Evolutionary conservation across 2,329 filamentous ascomycete species (phyloP).

Genomic region (Paracorniculantispora psalliotae): DNA sequence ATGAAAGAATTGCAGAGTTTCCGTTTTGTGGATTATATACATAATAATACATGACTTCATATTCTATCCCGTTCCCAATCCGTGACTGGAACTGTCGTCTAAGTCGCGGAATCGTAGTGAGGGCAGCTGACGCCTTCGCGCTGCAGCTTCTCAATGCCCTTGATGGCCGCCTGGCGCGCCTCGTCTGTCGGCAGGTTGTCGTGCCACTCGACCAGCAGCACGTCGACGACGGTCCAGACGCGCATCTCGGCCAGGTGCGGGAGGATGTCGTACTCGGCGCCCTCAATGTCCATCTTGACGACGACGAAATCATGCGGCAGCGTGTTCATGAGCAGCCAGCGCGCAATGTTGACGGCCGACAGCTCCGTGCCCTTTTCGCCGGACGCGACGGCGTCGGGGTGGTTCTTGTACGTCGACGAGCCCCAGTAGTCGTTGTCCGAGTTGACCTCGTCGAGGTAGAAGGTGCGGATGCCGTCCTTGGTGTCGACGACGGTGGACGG

Average conservation of each 20-base stretch:
- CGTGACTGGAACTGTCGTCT: not conserved
- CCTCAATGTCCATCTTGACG: constrained; percentile 19
- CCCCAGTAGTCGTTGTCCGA: constrained; percentile 13
- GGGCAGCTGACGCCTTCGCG: not conserved
- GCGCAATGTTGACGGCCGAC: constrained; percentile 13
- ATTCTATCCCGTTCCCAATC: not conserved
- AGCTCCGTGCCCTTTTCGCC: constrained; percentile 14
- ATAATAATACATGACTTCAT: not conserved
- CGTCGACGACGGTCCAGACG: constrained; percentile 13
- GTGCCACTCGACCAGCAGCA: constrained; percentile 14
- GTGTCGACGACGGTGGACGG: constrained; percentile 15
- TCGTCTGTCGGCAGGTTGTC: not conserved
- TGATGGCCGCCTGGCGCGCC: not conserved
- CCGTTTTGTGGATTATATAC: not conserved
- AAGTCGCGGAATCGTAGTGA: not conserved
- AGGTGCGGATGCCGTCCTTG: constrained; percentile 13
- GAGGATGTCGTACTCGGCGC: constrained; percentile 14
- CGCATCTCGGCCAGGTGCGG: constrained; percentile 12
- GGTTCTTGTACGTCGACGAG: constrained; percentile 15
- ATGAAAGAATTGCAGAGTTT: too few species aligned
- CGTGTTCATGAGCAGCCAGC: constrained; percentile 17
- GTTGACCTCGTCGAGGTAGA: constrained; percentile 16
- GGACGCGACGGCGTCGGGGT: constrained; percentile 13
- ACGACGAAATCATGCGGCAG: constrained; percentile 17
- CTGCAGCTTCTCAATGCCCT: not conserved